Evolutionary conservation across 2,329 filamentous ascomycete genomes (phyloP).

Genomic region (Metarhizium humberi): DNA sequence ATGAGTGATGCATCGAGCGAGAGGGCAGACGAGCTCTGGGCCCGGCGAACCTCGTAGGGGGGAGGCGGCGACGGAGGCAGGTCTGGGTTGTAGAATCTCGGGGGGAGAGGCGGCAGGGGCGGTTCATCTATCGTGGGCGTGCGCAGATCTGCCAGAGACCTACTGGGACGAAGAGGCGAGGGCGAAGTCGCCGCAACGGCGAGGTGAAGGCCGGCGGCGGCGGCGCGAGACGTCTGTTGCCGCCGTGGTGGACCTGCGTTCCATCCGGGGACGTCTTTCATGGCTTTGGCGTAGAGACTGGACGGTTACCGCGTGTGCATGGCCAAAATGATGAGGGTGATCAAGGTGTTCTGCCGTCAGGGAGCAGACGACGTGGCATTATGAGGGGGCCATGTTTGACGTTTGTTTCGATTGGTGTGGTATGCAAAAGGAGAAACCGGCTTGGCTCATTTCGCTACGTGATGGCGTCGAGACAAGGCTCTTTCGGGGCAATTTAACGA

Average conservation of each 20-base stretch:
- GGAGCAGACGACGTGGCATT: too few relatives aligned
- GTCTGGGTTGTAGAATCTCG: not conserved
- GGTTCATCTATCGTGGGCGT: not conserved
- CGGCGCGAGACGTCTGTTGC: not conserved
- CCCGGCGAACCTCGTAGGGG: slow-evolving; percentile 13
- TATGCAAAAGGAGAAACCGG: too few relatives aligned
- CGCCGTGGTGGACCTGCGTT: too few relatives aligned
- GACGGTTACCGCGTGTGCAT: too few relatives aligned
- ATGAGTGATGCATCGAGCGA: slow-evolving; percentile 14
- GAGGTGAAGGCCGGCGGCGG: not conserved
- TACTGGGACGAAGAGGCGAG: not conserved
- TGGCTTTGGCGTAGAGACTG: too few relatives aligned
- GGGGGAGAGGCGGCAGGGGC: not conserved
- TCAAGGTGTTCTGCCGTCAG: too few relatives aligned
- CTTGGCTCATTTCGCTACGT: too few relatives aligned
- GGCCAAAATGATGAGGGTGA: too few relatives aligned
- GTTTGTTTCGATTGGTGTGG: too few relatives aligned
- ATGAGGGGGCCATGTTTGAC: too few relatives aligned
- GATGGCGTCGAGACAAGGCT: too few relatives aligned
- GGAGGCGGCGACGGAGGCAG: not conserved
- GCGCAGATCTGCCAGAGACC: not conserved
- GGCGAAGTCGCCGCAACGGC: not conserved
- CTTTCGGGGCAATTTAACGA: too few relatives aligned
- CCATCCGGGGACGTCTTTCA: not conserved
- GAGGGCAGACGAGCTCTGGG: slow-evolving; percentile 23